Percentiles rank a stretch among this genome's conserved stretches.
phyloP scores from a whole-genome alignment of 2,329 filamentous ascomycete genomes.

The Onygenales sp. region DNA sequence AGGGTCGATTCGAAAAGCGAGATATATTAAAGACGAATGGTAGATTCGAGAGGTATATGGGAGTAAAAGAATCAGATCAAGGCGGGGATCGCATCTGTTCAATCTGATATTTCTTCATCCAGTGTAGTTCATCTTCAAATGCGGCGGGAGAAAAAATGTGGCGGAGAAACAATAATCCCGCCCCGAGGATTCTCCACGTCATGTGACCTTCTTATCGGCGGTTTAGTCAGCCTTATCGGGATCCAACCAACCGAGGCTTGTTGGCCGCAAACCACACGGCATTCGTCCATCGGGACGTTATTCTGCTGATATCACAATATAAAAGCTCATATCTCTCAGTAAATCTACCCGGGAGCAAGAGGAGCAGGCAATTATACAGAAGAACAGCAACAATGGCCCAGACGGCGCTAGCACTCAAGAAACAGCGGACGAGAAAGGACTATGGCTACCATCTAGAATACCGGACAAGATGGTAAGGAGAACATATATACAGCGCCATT shows the following conservation, averaged over 20 bases:
- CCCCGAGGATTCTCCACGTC: too few relatives aligned
- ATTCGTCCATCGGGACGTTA: neutral
- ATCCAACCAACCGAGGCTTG: too few relatives aligned
- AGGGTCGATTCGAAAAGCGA: neutral
- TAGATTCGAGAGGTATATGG: neutral
- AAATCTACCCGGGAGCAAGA: neutral
- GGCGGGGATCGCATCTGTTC: neutral
- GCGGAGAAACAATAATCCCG: too few relatives aligned
- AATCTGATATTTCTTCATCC: constrained; percentile 9
- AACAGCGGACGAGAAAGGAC: constrained; percentile 53
- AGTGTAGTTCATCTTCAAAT: constrained; percentile 7
- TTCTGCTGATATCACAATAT: too few relatives aligned
- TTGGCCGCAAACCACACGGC: neutral
- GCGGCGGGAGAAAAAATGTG: too few relatives aligned
- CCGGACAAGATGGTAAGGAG: constrained; percentile 66
- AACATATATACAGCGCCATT: neutral
- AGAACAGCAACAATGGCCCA: constrained; percentile 14
- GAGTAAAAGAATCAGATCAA: neutral
- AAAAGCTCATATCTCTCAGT: neutral
- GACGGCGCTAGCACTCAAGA: constrained; percentile 42
- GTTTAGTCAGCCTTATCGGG: too few relatives aligned
- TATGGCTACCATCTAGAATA: constrained; percentile 75
- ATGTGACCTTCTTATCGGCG: too few relatives aligned
- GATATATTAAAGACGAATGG: neutral
- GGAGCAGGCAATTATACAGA: neutral